Percentiles rank a stretch among this genome's conserved stretches.
phyloP scores from a whole-genome alignment of 2,329 filamentous ascomycete genomes.

The Botrytis aclada region DNA sequence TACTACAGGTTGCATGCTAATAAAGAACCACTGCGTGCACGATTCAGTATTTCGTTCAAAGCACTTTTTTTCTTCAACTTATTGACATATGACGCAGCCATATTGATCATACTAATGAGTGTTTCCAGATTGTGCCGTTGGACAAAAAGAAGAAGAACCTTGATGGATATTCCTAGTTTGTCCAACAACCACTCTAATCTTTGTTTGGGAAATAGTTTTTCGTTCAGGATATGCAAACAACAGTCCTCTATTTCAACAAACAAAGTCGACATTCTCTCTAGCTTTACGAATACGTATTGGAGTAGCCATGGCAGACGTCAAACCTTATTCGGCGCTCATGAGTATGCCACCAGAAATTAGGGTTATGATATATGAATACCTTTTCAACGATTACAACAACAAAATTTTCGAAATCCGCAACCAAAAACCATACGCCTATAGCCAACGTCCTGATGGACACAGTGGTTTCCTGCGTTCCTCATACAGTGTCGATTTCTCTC shows the following conservation, averaged over 20 bases:
- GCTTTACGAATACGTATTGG: background rate
- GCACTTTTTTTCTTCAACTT: background rate
- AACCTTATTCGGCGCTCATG: conserved; percentile 26
- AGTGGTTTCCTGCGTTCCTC: conserved; percentile 35
- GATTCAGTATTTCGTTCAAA: background rate
- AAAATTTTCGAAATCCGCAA: conserved; percentile 44
- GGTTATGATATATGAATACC: conserved; percentile 38
- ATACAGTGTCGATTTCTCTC: conserved; percentile 43
- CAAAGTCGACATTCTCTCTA: background rate
- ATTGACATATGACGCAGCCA: background rate
- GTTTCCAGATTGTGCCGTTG: background rate
- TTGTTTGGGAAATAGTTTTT: background rate
- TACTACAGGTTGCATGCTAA: background rate
- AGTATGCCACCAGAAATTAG: conserved; percentile 32
- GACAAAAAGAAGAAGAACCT: background rate
- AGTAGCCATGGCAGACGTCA: background rate
- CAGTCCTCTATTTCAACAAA: background rate
- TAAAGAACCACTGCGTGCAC: background rate
- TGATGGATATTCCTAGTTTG: background rate
- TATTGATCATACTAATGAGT: background rate
- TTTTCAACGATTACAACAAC: conserved; percentile 42
- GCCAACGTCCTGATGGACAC: conserved; percentile 10
- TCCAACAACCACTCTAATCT: background rate
- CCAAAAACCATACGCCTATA: conserved; percentile 31
- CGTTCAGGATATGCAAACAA: background rate